These are phyloP conservation scores for Neospermospora avenae DNA, from an alignment of 2,329 filamentous ascomycete species.

Conservation along the genomic window DNA sequence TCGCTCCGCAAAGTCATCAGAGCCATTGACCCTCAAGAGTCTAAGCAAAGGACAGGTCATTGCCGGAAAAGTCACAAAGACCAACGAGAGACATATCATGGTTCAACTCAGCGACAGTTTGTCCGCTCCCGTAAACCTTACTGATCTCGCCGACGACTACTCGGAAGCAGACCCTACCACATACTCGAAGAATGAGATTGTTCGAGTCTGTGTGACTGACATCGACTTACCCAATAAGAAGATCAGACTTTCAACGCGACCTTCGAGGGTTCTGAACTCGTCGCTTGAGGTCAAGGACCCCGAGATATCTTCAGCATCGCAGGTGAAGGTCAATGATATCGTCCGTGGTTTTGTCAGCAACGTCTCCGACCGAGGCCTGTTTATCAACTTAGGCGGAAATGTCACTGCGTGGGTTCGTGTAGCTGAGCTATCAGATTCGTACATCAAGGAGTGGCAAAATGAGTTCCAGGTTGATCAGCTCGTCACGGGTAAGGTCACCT, in stretches of 20 bases:
- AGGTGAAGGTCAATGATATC: constrained; percentile 73
- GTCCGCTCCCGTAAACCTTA: constrained; percentile 74
- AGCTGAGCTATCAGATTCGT: constrained; percentile 84
- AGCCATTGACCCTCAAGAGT: constrained; percentile 63
- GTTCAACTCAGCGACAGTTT: constrained; percentile 81
- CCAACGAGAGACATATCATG: constrained; percentile 77
- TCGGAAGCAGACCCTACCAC: constrained; percentile 71
- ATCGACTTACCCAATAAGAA: constrained; percentile 83
- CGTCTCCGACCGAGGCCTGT: constrained; percentile 83
- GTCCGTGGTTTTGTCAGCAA: constrained; percentile 91
- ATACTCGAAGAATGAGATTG: constrained; percentile 79
- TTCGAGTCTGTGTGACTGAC: constrained; percentile 80
- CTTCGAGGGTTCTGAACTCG: constrained; percentile 86
- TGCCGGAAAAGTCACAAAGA: constrained; percentile 78
- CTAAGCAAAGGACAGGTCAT: constrained; percentile 78
- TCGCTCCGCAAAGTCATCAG: constrained; percentile 54
- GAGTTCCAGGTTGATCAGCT: constrained; percentile 85
- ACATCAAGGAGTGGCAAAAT: constrained; percentile 93
- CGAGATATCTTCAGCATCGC: constrained; percentile 68
- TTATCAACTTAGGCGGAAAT: constrained; percentile 77
- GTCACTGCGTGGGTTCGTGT: constrained; percentile 82
- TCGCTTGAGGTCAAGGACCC: constrained; percentile 75
- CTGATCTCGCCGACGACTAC: constrained; percentile 85
- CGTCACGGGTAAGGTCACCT: constrained; percentile 79
- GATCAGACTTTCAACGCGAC: constrained; percentile 74